Evolutionary conservation across 352 stramenopile species (phyloP).

Genomic region (Globisporangium orthogonon): DNA sequence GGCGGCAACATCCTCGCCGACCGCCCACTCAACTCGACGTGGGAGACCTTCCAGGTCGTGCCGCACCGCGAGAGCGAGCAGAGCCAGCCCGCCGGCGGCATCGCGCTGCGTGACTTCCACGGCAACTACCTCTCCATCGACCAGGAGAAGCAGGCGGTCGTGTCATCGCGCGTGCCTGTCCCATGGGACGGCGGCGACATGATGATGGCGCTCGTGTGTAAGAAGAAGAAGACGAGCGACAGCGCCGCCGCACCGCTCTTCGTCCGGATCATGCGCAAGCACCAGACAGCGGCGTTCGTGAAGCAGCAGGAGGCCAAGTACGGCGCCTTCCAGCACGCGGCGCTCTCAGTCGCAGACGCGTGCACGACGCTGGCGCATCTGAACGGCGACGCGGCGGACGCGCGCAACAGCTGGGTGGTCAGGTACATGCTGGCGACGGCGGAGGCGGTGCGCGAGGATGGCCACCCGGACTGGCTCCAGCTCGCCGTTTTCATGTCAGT

Average conservation of each 20-base stretch:
- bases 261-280: slow-evolving; percentile 68
- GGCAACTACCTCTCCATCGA: slow-evolving; percentile 76
- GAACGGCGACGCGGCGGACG: slow-evolving; percentile 38
- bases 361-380: slow-evolving; percentile 54
- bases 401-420: slow-evolving; percentile 47
- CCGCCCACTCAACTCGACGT: slow-evolving; percentile 71
- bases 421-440: slow-evolving; percentile 68
- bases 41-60: slow-evolving; percentile 84
- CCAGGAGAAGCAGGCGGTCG: slow-evolving; percentile 25
- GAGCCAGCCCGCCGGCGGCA: slow-evolving; percentile 18
- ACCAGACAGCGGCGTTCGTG: slow-evolving; percentile 56
- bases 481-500: slow-evolving; percentile 62
- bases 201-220: slow-evolving; percentile 73
- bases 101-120: slow-evolving; percentile 74
- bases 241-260: slow-evolving; percentile 31
- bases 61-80: slow-evolving; percentile 27
- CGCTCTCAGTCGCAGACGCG: slow-evolving; percentile 50
- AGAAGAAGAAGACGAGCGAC: slow-evolving; percentile 25
- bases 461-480: slow-evolving; percentile 80
- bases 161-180: slow-evolving; percentile 42
- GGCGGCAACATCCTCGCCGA: slow-evolving; percentile 65
- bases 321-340: slow-evolving; percentile 38
- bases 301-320: slow-evolving; percentile 39
- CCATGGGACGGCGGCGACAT: slow-evolving; percentile 68
- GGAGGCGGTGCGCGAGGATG: slow-evolving; percentile 47